Evolutionary conservation across 192 early-diverging fungal species (phyloP).

Genomic region (Powellomyces hirtus): DNA sequence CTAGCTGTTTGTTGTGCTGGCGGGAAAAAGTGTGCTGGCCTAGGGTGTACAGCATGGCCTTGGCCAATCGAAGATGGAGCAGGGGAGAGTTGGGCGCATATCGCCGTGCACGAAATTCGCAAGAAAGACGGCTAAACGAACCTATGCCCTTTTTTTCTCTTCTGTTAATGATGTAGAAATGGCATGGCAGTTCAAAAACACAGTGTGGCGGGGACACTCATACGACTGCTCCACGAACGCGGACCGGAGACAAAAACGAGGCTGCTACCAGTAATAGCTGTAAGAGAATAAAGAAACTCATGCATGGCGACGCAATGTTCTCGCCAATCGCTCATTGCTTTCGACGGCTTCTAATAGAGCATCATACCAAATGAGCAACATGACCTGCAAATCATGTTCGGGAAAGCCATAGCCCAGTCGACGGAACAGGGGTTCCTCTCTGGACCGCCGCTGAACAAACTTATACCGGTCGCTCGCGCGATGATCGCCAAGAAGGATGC

Average conservation of each 20-base stretch:
- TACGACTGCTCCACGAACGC: slow-evolving; percentile 31
- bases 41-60: too few relatives aligned
- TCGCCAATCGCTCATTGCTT: too few relatives aligned
- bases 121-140: too few relatives aligned
- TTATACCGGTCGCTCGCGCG: slow-evolving; percentile 27
- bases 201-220: slow-evolving; percentile 31
- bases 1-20: too few relatives aligned
- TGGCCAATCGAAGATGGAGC: too few relatives aligned
- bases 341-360: slow-evolving; percentile 25
- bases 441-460: slow-evolving; percentile 3
- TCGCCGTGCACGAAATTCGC: too few relatives aligned
- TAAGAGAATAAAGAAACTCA: slow-evolving; percentile 4
- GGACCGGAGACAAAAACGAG: slow-evolving; percentile 21
- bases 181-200: slow-evolving; percentile 38
- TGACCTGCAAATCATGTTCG: slow-evolving; percentile 30
- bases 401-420: slow-evolving; percentile 13
- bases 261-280: slow-evolving; percentile 36
- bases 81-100: too few relatives aligned
- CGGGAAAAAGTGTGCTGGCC: too few relatives aligned
- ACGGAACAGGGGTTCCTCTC: slow-evolving; percentile 32
- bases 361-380: slow-evolving; percentile 14
- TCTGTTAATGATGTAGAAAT: slow-evolving; percentile 26
- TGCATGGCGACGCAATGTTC: too few relatives aligned
- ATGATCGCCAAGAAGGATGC: slow-evolving; percentile 38
- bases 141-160: too few relatives aligned